Conservation (phyloP, 805 yeast species). For the Sugiyamaella chiloensis region DNA sequence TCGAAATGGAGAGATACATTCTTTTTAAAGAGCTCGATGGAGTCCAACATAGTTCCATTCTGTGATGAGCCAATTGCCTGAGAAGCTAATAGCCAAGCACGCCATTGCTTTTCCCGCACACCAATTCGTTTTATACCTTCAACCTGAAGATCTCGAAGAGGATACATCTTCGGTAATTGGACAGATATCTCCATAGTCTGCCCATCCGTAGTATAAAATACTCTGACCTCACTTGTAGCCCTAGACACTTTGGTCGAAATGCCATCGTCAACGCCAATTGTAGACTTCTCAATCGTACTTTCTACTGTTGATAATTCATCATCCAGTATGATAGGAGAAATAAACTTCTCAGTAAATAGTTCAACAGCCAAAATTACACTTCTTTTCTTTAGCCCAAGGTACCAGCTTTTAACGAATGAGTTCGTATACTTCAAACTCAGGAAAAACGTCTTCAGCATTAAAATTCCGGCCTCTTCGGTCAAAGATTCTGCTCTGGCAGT, state of each 20-base stretch:
- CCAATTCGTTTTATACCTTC: constrained; percentile 80
- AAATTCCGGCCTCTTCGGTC: constrained; percentile 37
- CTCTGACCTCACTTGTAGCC: constrained; percentile 63
- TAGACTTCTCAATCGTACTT: constrained; percentile 34
- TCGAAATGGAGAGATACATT: constrained; percentile 83
- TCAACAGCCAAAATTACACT: constrained; percentile 61
- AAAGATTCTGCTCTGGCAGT: constrained; percentile 19
- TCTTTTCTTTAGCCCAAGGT: constrained; percentile 61
- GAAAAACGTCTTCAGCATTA: constrained; percentile 33
- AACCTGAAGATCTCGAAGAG: constrained; percentile 70
- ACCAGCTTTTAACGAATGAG: constrained; percentile 55
- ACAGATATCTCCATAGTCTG: constrained; percentile 79
- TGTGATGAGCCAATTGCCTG: constrained; percentile 71
- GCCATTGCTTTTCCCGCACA: constrained; percentile 88
- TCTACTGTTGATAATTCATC: constrained; percentile 55
- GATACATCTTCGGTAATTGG: constrained; percentile 70
- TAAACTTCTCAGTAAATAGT: constrained; percentile 53
- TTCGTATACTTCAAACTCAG: constrained; percentile 49
- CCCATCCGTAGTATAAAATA: constrained; percentile 77
- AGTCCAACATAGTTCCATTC: constrained; percentile 52
- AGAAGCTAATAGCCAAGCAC: constrained; percentile 90
- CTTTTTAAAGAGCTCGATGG: constrained; percentile 63
- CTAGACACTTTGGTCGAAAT: constrained; percentile 59
- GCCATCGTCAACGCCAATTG: constrained; percentile 32
- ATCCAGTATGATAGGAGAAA: constrained; percentile 63